A percentile compares a stretch with the other conserved stretches of the same genome.
Evolutionary conservation across 768 basidiomycete genomes (phyloP).

Genomic region (Boletus eberwhitei): DNA sequence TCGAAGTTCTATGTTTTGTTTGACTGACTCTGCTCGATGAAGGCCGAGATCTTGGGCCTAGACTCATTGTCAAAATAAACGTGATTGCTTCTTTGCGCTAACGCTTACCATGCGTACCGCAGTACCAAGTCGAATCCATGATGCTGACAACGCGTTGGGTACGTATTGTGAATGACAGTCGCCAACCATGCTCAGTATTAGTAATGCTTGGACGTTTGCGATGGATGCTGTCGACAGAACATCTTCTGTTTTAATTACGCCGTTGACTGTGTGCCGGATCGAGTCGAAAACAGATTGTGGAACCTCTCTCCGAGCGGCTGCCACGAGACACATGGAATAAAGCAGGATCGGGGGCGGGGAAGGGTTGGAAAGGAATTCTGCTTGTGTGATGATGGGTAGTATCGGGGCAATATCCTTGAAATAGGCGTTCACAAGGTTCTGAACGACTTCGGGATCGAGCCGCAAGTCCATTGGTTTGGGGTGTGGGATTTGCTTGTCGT

Average conservation of each 20-base stretch:
- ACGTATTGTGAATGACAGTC: constrained; percentile 91
- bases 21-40: constrained; percentile 86
- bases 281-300: constrained; percentile 87
- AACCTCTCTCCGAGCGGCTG: constrained; percentile 80
- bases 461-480: constrained; percentile 68
- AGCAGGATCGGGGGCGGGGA: constrained; percentile 79
- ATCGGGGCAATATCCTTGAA: constrained; percentile 87
- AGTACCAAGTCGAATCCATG: constrained; percentile 83
- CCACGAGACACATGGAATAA: constrained; percentile 92
- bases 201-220: constrained; percentile 81
- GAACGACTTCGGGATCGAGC: constrained; percentile 74
- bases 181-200: constrained; percentile 83
- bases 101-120: constrained; percentile 88
- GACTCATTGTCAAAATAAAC: constrained; percentile 12
- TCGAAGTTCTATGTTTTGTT: constrained; percentile 79
- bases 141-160: constrained; percentile 77
- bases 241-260: constrained; percentile 84
- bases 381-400: constrained; percentile 83
- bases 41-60: constrained; percentile 96
- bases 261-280: constrained; percentile 83
- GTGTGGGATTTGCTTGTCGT: constrained; percentile 52
- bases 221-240: constrained; percentile 84
- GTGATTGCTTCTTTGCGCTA: constrained; percentile 1
- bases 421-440: constrained; percentile 86
- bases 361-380: constrained; percentile 77